Percentiles rank a stretch among this genome's conserved stretches.
Conservation (phyloP, 805 yeast species). For the Yarrowia sp. region DNA sequence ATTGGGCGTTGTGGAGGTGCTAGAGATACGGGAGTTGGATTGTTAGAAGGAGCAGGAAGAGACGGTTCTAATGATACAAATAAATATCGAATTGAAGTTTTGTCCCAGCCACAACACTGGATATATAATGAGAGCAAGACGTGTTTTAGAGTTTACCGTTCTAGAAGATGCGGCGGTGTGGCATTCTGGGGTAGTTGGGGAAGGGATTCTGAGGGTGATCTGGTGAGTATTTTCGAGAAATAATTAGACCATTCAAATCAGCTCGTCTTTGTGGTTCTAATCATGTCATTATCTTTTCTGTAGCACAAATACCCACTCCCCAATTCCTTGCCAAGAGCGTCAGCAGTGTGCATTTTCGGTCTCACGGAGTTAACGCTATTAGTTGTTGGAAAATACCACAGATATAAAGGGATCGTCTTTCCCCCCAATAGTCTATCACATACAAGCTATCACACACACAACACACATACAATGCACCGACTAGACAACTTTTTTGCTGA, state of each 20-base stretch:
- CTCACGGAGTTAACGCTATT: neutral
- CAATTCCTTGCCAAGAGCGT: too few relatives aligned
- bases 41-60: too few relatives aligned
- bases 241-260: too few relatives aligned
- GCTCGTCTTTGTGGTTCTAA: neutral
- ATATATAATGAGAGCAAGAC: too few relatives aligned
- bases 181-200: neutral
- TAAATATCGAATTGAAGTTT: neutral
- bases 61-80: neutral
- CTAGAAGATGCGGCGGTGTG: neutral
- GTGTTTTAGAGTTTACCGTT: neutral
- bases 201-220: too few relatives aligned
- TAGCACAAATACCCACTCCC: neutral
- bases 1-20: neutral
- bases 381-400: neutral
- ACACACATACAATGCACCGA: neutral
- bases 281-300: neutral
- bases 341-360: too few relatives aligned
- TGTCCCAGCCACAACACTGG: too few relatives aligned
- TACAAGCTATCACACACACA: neutral
- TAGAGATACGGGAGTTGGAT: neutral
- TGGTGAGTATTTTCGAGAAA: too few relatives aligned
- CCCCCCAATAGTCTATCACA: too few relatives aligned
- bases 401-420: neutral
- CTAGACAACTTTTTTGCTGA: conserved; percentile 19